Evolutionary conservation across 768 basidiomycete species (phyloP).

Genomic region (Favolaschia claudopus): DNA sequence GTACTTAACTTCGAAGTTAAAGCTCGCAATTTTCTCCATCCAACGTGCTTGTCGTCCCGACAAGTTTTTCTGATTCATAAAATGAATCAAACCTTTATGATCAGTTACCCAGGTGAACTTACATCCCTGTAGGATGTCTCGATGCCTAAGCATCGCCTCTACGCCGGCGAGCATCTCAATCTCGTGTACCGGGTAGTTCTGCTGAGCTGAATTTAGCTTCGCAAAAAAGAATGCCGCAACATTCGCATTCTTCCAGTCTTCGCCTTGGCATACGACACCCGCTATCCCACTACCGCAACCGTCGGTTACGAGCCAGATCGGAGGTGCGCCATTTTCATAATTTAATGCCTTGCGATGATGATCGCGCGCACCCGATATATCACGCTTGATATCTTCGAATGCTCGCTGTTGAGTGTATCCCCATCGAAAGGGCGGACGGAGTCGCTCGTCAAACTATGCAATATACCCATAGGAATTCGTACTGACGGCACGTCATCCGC

Average conservation of each 20-base stretch:
- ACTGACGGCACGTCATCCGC: conserved; percentile 32
- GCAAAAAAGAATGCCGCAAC: conserved; percentile 30
- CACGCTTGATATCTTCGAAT: conserved; percentile 12
- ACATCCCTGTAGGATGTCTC: conserved; percentile 12
- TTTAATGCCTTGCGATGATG: conserved; percentile 31
- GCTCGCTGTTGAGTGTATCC: conserved; percentile 8
- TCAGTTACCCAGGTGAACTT: conserved; percentile 6
- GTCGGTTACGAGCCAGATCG: conserved; percentile 34
- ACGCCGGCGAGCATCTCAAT: conserved; percentile 29
- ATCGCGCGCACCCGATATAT: conserved; percentile 19
- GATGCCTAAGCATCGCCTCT: conserved; percentile 12
- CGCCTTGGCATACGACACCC: conserved; percentile 29
- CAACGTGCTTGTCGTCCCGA: conserved; percentile 13
- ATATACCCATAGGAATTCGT: conserved; percentile 33
- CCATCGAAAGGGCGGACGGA: conserved; percentile 8
- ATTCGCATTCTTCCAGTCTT: conserved; percentile 19
- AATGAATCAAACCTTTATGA: conserved; percentile 8
- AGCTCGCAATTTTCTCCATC: conserved; percentile 15
- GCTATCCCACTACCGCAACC: conserved; percentile 22
- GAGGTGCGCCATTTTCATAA: conserved; percentile 26
- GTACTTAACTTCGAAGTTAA: conserved; percentile 13
- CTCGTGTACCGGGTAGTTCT: conserved; percentile 29
- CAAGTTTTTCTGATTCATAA: conserved; percentile 2
- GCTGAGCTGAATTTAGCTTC: conserved; percentile 25
- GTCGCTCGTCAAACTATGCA: conserved; percentile 21